Base-by-base conservation (phyloP, 164 flowering plant species). In the Litsea cubeba region DNA sequence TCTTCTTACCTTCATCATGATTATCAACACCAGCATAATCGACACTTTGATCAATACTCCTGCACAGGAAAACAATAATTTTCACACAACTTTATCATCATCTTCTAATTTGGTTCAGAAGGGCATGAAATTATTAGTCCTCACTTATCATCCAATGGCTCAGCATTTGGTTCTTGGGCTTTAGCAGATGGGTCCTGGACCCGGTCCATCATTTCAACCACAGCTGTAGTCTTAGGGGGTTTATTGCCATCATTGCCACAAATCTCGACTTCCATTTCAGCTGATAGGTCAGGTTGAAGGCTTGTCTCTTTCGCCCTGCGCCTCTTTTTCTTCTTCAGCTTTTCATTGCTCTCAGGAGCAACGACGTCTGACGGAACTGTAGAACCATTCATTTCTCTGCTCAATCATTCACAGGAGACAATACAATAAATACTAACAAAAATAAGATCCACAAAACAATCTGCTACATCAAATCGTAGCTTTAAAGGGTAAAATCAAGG, bases 1-100 rank as follows among this genome's bases (percentile, higher is more conserved):
- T 88, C 75, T 85, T 82, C 79, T 84, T 80, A 40, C 46, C 46
- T 40, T 40, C 46, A 8, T 7, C 3, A 1, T 17, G 30, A 69
- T 67, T 78, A 73, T 77, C 80, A 62, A 40, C 74, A 69, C 74
- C 58, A 74, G 62, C 74, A 63, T 76, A 77, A 60, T 23, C 65
- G 30, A n/a, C 12, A 74, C 14, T 22, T n/a, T 76, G 76, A 60
- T 30, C 70, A 57, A n/a, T 8, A 74, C 14, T 22, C 51, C 74
- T 32, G 46, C 46, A 40, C 62, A 57, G 11, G 30, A 22, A 15
- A 11, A 71, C 46, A 11, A 18, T 24, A 14, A 50, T 40, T 40
- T 40, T 40, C 11, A 40, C 8, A 40, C 46, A 40, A 10, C 46
- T 5, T 8, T 8, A 40, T 40, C 46, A 40, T 40, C 46, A 5